Conservation (phyloP, 352 stramenopile genomes). For the Globisporangium carolinianum region DNA sequence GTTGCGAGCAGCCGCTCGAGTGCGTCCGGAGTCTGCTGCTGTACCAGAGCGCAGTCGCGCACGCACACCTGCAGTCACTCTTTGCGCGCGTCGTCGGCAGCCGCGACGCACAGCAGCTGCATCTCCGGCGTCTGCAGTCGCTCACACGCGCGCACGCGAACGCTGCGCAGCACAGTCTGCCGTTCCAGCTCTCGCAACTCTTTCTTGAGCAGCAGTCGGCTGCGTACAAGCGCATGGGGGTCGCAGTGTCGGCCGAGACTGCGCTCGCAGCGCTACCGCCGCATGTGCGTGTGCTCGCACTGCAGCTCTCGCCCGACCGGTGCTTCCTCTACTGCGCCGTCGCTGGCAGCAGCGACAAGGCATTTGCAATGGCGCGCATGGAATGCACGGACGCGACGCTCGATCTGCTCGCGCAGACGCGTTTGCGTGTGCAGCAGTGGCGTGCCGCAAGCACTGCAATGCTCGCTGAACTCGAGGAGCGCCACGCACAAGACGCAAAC, state of each 20-base stretch:
- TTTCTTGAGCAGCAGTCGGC: slow-evolving; percentile 65
- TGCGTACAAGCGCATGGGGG: slow-evolving; percentile 50
- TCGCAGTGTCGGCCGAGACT: slow-evolving; percentile 28
- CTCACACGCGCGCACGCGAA: slow-evolving; percentile 29
- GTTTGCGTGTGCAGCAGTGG: slow-evolving; percentile 28
- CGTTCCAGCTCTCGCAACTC: slow-evolving; percentile 58
- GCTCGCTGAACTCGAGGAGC: slow-evolving; percentile 33
- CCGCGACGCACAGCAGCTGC: slow-evolving; percentile 38
- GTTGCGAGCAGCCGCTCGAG: slow-evolving; percentile 37
- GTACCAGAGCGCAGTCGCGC: slow-evolving; percentile 45
- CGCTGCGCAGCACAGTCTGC: slow-evolving; percentile 37
- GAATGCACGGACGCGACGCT: slow-evolving; percentile 40
- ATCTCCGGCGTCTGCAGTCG: slow-evolving; percentile 35
- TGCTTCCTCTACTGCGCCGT: slow-evolving; percentile 58
- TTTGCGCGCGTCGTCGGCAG: slow-evolving; percentile 30
- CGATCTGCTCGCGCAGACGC: slow-evolving; percentile 20
- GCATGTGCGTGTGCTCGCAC: slow-evolving; percentile 29
- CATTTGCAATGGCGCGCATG: slow-evolving; percentile 44
- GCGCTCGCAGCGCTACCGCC: slow-evolving; percentile 36
- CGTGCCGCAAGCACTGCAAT: slow-evolving; percentile 26
- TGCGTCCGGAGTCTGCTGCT: slow-evolving; percentile 51
- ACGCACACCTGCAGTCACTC: slow-evolving; percentile 24
- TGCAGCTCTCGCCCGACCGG: slow-evolving; percentile 65
- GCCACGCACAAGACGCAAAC: slow-evolving; percentile 22
- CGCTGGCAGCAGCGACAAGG: slow-evolving; percentile 27